Percentiles rank a stretch among this genome's conserved stretches.
phyloP scores from a whole-genome alignment of 331 rosid genomes.

The Phaseolus coccineus region DNA sequence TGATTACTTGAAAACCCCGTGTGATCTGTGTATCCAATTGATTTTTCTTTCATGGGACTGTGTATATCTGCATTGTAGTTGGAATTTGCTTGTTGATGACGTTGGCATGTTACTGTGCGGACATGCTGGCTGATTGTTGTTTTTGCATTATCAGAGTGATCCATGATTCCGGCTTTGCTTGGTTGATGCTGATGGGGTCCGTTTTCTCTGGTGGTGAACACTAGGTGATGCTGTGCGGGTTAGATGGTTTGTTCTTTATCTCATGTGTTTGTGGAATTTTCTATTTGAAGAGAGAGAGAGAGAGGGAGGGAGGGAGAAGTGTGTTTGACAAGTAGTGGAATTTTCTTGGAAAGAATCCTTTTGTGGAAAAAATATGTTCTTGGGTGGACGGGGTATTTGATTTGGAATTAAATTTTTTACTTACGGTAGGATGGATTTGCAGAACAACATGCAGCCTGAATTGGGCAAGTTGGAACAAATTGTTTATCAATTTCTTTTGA shows the following conservation, averaged over 20 bases:
- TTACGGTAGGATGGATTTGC: slow-evolving; percentile 66
- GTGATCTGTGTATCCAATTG: slow-evolving; percentile 48
- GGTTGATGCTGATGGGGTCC: slow-evolving; percentile 39
- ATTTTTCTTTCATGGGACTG: slow-evolving; percentile 40
- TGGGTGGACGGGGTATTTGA: slow-evolving; percentile 45
- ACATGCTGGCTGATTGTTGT: slow-evolving; percentile 13
- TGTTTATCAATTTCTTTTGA: slow-evolving; percentile 74
- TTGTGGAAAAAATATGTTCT: slow-evolving; percentile 32
- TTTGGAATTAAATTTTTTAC: slow-evolving; percentile 37
- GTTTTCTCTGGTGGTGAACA: slow-evolving; percentile 33
- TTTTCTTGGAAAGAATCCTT: slow-evolving; percentile 6
- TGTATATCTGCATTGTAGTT: slow-evolving; percentile 50
- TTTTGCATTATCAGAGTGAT: slow-evolving; percentile 43
- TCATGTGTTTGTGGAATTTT: slow-evolving; percentile 29
- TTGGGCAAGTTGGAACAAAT: slow-evolving; percentile 79
- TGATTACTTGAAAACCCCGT: slow-evolving; percentile 34
- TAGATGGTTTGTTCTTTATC: slow-evolving; percentile 23
- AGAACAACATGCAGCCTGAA: slow-evolving; percentile 71
- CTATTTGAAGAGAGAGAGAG: slow-evolving; percentile 14
- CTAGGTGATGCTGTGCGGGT: slow-evolving; percentile 47
- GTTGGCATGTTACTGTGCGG: slow-evolving; percentile 7
- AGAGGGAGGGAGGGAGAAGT: neutral
- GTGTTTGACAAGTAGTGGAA: slow-evolving; percentile 38
- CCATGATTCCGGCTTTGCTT: slow-evolving; percentile 32
- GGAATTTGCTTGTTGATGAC: slow-evolving; percentile 33